A percentile compares a stretch with the other conserved stretches of the same genome.
These are phyloP conservation scores for Penicillium griseofulvum DNA, from an alignment of 2,329 filamentous ascomycete genomes.

Conservation along the genomic window DNA sequence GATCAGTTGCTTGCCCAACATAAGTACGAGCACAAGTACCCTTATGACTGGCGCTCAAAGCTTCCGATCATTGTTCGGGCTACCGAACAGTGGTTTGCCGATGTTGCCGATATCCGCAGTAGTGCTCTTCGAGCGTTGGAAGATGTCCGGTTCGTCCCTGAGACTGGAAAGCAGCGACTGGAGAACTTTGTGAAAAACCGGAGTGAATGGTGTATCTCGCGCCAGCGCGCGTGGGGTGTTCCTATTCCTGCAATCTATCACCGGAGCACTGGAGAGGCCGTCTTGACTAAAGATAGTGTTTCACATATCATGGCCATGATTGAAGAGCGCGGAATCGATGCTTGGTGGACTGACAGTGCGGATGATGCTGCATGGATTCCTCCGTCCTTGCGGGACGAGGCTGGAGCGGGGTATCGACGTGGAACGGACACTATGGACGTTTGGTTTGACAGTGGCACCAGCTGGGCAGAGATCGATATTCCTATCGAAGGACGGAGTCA, in stretches of 20 bases:
- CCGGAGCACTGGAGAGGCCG: conserved; percentile 63
- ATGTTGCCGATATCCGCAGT: conserved; percentile 78
- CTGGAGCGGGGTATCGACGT: conserved; percentile 58
- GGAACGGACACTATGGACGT: conserved; percentile 98
- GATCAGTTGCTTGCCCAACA: conserved; percentile 66
- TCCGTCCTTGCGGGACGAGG: conserved; percentile 54
- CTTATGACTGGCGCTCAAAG: conserved; percentile 97
- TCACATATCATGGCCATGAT: conserved; percentile 81
- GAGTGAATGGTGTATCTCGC: conserved; percentile 96
- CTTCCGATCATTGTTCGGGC: conserved; percentile 85
- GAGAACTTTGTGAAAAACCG: conserved; percentile 83
- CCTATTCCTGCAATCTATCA: conserved; percentile 90
- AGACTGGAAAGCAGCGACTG: conserved; percentile 68
- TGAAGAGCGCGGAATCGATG: conserved; percentile 74
- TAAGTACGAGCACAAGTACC: conserved; percentile 83
- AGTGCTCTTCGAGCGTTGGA: conserved; percentile 68
- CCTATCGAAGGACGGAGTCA: conserved; percentile 31
- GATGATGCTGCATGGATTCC: conserved; percentile 78
- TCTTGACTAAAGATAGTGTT: conserved; percentile 77
- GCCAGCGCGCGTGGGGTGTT: conserved; percentile 93
- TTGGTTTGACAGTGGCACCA: conserved; percentile 98
- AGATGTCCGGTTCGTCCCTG: conserved; percentile 74
- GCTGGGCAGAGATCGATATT: conserved; percentile 64
- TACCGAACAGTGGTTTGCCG: conserved; percentile 97
- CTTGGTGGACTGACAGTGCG: conserved; percentile 84